Base-by-base conservation (phyloP, 2,329 filamentous ascomycete species). In the Phialophora macrospora region DNA sequence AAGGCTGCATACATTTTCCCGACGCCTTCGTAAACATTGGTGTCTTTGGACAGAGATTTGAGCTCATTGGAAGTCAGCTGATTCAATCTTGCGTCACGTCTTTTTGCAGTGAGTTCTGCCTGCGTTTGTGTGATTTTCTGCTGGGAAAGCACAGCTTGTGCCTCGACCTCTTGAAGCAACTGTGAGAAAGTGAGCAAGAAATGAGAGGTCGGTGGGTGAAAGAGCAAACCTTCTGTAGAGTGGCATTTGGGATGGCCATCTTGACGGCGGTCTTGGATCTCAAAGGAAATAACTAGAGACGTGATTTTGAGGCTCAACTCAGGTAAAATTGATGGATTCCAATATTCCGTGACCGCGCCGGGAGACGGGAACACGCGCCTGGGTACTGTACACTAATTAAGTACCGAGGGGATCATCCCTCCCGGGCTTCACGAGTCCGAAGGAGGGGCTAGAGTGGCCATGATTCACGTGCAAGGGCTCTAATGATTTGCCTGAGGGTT, bases 191-290 rank as follows among this genome's bases (percentile, higher is more conserved):
- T 71, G 62, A 66, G 54, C n/a, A 12, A 63, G 22, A 22, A 38
- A 51, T 22, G 12, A 26, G 62, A 54, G 64, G 59, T 32, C 8
- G 8, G 55, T 60, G 44, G 22, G 17, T 6, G 26, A 6, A 20
- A 38, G 20, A 46, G 55, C 79, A 68, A 76, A 94, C 94, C 89
- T 97, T 97, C 77, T 97, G 91, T 70, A 98, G 83, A 65, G 93
- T 93, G 81, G 96, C 92, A 75, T 96, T 97, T 61, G 93, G 90
- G 73, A 98, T 95, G 62, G 94, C 92, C 94, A 98, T 97, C 59
- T 73, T 85, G 73, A 54, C 22, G 8, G 22, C n/a, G 11, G 48
- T 24, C 9, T 51, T 4, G 14, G 22, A 51, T 28, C 3, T 51
- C 5, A 7, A 8, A 51, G 48, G 9, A 17, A 26, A 9, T 6